Conservation (phyloP, 768 basidiomycete genomes). For the Boletus pseudopeckii region DNA sequence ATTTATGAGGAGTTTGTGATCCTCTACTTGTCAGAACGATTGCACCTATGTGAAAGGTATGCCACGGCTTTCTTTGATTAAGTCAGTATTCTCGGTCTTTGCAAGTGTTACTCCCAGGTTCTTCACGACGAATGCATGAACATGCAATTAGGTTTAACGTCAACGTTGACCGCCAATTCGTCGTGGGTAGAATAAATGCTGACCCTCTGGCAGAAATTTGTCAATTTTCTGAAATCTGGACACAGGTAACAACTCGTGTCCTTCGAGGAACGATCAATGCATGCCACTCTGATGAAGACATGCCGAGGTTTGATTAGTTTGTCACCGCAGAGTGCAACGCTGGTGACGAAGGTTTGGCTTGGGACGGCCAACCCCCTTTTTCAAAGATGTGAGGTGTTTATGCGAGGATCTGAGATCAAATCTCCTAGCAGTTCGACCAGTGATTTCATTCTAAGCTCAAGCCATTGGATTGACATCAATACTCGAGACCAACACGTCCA, state of each 20-base stretch:
- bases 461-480: slow-evolving; percentile 2
- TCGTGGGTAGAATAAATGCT: too few species aligned
- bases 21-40: too few species aligned
- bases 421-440: background rate
- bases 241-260: too few species aligned
- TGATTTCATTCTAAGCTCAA: background rate
- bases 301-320: background rate
- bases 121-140: too few species aligned
- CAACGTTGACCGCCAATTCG: too few species aligned
- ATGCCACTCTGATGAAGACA: background rate
- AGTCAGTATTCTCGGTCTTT: too few species aligned
- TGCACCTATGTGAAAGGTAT: too few species aligned
- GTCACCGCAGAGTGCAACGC: background rate
- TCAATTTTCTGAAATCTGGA: too few species aligned
- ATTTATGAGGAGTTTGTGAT: background rate
- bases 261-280: background rate
- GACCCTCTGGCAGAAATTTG: too few species aligned
- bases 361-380: background rate
- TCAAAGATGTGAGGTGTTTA: background rate
- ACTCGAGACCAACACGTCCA: slow-evolving; percentile 13
- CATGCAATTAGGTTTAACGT: too few species aligned
- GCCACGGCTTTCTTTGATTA: too few species aligned
- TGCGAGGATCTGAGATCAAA: background rate
- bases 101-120: too few species aligned
- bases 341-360: background rate